Evolutionary conservation across 257 asterid species (phyloP), one percentile per base, ranked within the genome.

Genomic region (Leptodermis oblonga): DNA sequence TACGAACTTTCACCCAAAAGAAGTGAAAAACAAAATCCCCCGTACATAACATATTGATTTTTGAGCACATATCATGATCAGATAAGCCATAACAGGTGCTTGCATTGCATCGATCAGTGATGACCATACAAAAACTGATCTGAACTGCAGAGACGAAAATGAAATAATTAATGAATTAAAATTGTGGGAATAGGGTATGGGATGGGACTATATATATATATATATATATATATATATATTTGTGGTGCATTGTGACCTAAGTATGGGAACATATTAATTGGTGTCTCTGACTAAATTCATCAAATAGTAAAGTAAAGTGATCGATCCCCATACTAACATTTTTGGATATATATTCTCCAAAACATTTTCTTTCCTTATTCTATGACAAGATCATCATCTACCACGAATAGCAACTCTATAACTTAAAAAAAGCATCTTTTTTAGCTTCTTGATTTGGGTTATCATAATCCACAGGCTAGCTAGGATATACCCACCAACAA

Each of bases 211-310:
- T 22, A 51, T 39, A n/a, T n/a, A n/a, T n/a, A n/a, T n/a, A n/a
- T n/a, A n/a, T n/a, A n/a, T n/a, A n/a, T n/a, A n/a, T n/a, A n/a
- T n/a, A n/a, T n/a, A n/a, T 30, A 48, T 25, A 6, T 33, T 36
- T 58, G 73, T 39, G 71, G 55, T 31, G 66, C 25, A 66, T 26
- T 54, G 55, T 41, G 43, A 71, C 28, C 42, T 62, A 55, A 61
- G 73, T 66, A 67, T 71, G 77, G 77, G 67, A 56, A 72, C 77
- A 72, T 61, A 76, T 67, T 72, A 67, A 77, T 67, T 42, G 28
- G 58, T 30, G 73, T 72, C 15, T 42, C 77, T 67, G 63, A 52
- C 70, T 25, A n/a, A n/a, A n/a, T 20, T 41, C 9, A 23, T n/a
- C n/a, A 12, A 12, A 39, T 30, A 54, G 9, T 20, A 34, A 67